Evolutionary conservation across 2,329 filamentous ascomycete species (phyloP).

Genomic region (Alternaria panax): DNA sequence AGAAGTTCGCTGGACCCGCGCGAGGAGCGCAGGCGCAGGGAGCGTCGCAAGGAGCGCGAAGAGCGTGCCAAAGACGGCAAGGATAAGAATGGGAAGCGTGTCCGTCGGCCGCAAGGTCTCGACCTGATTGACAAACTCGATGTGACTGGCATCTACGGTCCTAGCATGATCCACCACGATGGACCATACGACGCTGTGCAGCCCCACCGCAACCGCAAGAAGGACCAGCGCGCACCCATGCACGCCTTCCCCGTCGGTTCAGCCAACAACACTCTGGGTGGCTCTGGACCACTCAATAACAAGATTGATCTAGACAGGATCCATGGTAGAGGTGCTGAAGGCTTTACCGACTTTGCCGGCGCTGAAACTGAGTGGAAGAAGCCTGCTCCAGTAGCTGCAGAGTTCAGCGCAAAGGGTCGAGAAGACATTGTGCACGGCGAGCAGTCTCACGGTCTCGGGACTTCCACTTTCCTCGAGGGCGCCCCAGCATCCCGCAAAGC

Average conservation of each 20-base stretch:
- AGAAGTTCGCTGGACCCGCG: conserved; percentile 68
- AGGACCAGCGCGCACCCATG: conserved; percentile 86
- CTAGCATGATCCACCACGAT: conserved; percentile 94
- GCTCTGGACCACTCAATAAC: conserved; percentile 81
- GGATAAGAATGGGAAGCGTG: conserved; percentile 29
- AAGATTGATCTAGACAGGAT: conserved; percentile 87
- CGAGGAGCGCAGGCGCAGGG: conserved; percentile 63
- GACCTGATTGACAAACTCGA: conserved; percentile 97
- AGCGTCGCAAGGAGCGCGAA: conserved; percentile 61
- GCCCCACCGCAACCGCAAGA: conserved; percentile 88
- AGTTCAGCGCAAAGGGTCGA: conserved; percentile 52
- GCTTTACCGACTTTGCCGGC: conserved; percentile 77
- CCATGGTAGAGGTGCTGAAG: conserved; percentile 84
- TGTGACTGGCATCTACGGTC: conserved; percentile 93
- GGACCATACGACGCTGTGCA: conserved; percentile 97
- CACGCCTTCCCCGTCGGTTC: conserved; percentile 93
- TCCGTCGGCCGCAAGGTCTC: conserved; percentile 60
- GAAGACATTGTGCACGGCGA: conserved; percentile 81
- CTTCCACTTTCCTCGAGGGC: conserved; percentile 94
- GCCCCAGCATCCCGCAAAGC: conserved; percentile 83
- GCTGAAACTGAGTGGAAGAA: conserved; percentile 49
- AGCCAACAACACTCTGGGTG: conserved; percentile 89
- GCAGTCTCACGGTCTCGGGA: conserved; percentile 83
- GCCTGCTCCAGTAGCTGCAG: conserved; percentile 31
- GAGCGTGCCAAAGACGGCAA: conserved; percentile 48